phyloP scores from a whole-genome alignment of 192 early-diverging fungal genomes.

The Dispira parvispora region DNA sequence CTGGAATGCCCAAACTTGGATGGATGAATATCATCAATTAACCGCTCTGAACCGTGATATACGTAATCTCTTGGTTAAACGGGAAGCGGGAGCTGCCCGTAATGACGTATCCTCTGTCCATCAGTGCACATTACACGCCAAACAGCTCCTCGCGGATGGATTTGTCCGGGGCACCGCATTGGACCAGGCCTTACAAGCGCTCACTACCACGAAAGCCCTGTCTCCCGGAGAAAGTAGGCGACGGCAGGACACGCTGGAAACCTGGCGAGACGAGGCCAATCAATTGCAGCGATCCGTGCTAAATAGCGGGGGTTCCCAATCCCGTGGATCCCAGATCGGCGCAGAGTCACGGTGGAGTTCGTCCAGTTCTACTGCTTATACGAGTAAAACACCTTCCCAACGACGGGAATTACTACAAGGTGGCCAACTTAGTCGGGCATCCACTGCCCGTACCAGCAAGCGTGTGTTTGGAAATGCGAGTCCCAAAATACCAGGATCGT shows the following conservation, averaged over 20 bases:
- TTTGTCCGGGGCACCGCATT: constrained; percentile 30
- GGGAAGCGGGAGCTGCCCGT: constrained; percentile 51
- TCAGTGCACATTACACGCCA: constrained; percentile 60
- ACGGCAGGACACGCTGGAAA: constrained; percentile 59
- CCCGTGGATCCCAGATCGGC: constrained; percentile 3
- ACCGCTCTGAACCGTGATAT: constrained; percentile 49
- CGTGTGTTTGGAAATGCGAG: constrained; percentile 58
- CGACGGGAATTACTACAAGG: neutral
- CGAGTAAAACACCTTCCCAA: constrained; percentile 12
- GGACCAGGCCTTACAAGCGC: constrained; percentile 29
- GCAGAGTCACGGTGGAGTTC: constrained; percentile 20
- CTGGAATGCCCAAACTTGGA: constrained; percentile 62
- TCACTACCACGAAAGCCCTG: constrained; percentile 38
- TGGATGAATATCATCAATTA: constrained; percentile 51
- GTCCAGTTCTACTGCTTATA: constrained; percentile 12
- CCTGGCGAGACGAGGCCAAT: constrained; percentile 51
- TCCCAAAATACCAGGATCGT: constrained; percentile 1
- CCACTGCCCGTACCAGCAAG: constrained; percentile 19
- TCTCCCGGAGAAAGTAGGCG: constrained; percentile 58
- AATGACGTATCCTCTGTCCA: constrained; percentile 66
- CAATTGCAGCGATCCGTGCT: constrained; percentile 40
- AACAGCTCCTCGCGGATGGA: constrained; percentile 38
- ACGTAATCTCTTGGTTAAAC: constrained; percentile 48
- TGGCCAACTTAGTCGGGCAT: constrained; percentile 9
- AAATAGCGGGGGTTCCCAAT: neutral